A percentile compares a stretch with the other conserved stretches of the same genome.
These are phyloP conservation scores for Exserohilum turcica DNA, from an alignment of 2,329 filamentous ascomycete species.

Conservation along the genomic window DNA sequence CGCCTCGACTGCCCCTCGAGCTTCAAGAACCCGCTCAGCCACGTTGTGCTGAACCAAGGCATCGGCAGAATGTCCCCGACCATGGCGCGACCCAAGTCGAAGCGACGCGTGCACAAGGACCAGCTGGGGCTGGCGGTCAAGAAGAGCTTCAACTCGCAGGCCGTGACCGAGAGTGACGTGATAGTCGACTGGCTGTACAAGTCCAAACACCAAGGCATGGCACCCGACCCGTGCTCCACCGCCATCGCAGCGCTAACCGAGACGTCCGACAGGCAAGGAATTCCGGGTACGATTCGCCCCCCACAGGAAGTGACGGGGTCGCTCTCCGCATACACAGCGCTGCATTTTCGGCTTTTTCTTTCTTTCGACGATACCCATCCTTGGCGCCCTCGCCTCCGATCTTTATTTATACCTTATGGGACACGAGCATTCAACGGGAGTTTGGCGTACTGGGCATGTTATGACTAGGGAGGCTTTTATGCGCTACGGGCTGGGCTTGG, in stretches of 20 bases:
- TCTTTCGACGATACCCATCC: slow-evolving; percentile 45
- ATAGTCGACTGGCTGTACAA: slow-evolving; percentile 80
- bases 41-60: slow-evolving; percentile 59
- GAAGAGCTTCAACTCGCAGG: slow-evolving; percentile 82
- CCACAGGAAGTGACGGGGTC: slow-evolving; percentile 36
- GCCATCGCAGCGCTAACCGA: slow-evolving; percentile 10
- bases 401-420: slow-evolving; percentile 18
- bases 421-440: slow-evolving; percentile 44
- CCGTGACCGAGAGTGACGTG: slow-evolving; percentile 80
- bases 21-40: slow-evolving; percentile 61
- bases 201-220: slow-evolving; percentile 63
- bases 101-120: slow-evolving; percentile 72
- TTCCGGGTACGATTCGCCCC: slow-evolving; percentile 54
- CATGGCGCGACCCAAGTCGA: slow-evolving; percentile 69
- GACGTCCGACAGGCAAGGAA: slow-evolving; percentile 49
- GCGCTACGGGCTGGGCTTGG: slow-evolving; percentile 2
- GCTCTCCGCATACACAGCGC: slow-evolving; percentile 19
- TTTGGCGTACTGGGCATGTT: slow-evolving; percentile 23
- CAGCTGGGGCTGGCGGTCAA: slow-evolving; percentile 73
- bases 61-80: slow-evolving; percentile 76
- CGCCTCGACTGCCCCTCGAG: slow-evolving; percentile 71
- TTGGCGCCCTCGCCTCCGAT: slow-evolving; percentile 27
- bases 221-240: not conserved
- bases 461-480: slow-evolving; percentile 4
- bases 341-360: slow-evolving; percentile 39